Base-by-base conservation (phyloP, 2,329 filamentous ascomycete genomes). In the Thelonectria blattea region DNA sequence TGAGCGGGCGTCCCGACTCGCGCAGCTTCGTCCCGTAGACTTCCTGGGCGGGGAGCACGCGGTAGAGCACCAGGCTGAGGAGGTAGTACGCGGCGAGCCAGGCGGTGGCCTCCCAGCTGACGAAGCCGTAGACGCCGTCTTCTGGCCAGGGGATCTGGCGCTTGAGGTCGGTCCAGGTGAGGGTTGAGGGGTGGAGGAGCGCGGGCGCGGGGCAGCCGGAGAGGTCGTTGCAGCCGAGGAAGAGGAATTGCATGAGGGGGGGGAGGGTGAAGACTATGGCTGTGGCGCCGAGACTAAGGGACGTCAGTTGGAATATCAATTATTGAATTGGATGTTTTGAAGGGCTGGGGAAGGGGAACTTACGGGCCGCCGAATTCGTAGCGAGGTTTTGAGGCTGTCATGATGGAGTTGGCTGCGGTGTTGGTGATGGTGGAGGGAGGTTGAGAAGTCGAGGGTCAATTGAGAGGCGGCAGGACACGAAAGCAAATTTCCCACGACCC, bases 161-260 rank as follows among this genome's bases (percentile, higher is more conserved):
- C 77, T 91, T 92, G 69, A 96, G 79, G 67, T 84, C 84, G 17
- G 88, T 84, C 55, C 91, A 80, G 20, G 86, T 86, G 65, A 96
- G 78, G 3, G 83, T 88, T 41, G 83, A 85, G 9, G 89, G 92
- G 58, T 83, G 81, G 18, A 95, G 82, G 5, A 92, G 81, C 0
- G 89, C 91, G 2, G 92, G 91, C 0, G 91, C 88, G 47, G 93
- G 93, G 70, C 93, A 97, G 58, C 93, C 93, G 5, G 91, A 88
- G 56, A 93, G 81, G 73, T 97, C 92, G 76, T 97, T 97, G 83
- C 93, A 96, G 68, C 90, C 80, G 70, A 96, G 93, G 51, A 87
- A 85, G 68, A 92, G 88, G 58, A 86, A 75, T 74, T 93, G 93
- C 71, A 91, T 84, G 51, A 92, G 80, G 20, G 91, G 60, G 0